phyloP scores from a whole-genome alignment of 306 rosid species.

The Gillenia trifoliata region DNA sequence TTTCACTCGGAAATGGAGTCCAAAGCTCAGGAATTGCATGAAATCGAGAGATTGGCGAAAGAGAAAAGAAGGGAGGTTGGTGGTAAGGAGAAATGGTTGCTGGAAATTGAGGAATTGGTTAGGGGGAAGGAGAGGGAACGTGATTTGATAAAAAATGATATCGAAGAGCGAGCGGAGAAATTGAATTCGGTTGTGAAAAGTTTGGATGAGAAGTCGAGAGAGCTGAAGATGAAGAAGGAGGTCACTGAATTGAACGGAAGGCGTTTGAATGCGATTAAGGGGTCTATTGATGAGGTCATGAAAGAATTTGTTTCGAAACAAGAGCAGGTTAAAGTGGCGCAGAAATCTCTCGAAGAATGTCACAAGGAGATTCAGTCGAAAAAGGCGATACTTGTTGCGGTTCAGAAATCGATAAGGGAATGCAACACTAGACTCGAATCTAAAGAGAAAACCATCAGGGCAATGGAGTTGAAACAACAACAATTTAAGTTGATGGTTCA shows the following conservation, averaged over 20 bases:
- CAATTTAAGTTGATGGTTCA: background rate
- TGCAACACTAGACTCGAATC: background rate
- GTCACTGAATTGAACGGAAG: background rate
- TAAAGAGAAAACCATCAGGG: background rate
- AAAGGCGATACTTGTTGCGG: slow-evolving; percentile 9
- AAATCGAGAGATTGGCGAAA: background rate
- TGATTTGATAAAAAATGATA: background rate
- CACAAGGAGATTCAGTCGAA: slow-evolving; percentile 16
- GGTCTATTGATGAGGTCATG: background rate
- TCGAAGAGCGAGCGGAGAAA: slow-evolving; percentile 20
- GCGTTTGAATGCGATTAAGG: background rate
- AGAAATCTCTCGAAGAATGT: slow-evolving; percentile 18
- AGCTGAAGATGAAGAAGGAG: background rate
- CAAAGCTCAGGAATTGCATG: background rate
- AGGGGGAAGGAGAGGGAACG: slow-evolving; percentile 33
- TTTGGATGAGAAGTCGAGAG: background rate
- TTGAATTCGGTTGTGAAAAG: slow-evolving; percentile 7
- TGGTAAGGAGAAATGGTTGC: background rate
- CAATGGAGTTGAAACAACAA: background rate
- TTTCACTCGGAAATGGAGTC: background rate
- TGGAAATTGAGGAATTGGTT: slow-evolving; percentile 11
- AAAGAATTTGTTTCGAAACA: slow-evolving; percentile 19
- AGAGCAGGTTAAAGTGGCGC: background rate
- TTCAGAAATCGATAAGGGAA: slow-evolving; percentile 4
- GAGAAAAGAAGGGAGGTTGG: background rate